These are phyloP conservation scores for Microascus cirrosus DNA, from an alignment of 2,329 filamentous ascomycete species.

Conservation along the genomic window DNA sequence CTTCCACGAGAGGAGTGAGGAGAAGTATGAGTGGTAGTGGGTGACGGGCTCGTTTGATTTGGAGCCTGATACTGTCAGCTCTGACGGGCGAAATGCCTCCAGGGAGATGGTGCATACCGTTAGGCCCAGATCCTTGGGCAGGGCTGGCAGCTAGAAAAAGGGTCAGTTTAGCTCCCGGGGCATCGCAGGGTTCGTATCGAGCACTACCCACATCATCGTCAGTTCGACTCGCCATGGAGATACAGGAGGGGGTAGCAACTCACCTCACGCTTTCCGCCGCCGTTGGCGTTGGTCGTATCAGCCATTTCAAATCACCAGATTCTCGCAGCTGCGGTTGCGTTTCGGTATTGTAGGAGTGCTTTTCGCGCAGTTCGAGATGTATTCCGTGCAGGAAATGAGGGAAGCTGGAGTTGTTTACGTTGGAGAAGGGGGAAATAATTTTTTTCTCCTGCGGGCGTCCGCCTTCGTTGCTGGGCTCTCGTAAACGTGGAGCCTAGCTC, in stretches of 20 bases:
- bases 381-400: constrained; percentile 4
- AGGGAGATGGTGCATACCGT: constrained; percentile 9
- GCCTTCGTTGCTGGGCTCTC: neutral
- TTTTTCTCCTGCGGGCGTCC: neutral
- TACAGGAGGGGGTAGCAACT: neutral
- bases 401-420: neutral
- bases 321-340: neutral
- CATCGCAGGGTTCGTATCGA: neutral
- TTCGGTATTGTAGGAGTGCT: neutral
- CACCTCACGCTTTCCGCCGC: neutral
- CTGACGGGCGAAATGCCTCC: neutral
- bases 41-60: constrained; percentile 40
- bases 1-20: constrained; percentile 57
- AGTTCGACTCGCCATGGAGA: constrained; percentile 1
- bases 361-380: constrained; percentile 1
- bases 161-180: neutral
- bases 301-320: neutral
- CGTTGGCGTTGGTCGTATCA: neutral
- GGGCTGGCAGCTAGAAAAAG: neutral
- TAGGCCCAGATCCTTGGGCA: neutral
- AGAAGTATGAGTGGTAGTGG: constrained; percentile 62
- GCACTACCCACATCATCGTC: constrained; percentile 3
- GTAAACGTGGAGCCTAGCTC: neutral
- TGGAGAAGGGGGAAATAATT: neutral
- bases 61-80: neutral